phyloP scores from a whole-genome alignment of 108 stramenopile genomes.

The Epipyxis sp. region DNA sequence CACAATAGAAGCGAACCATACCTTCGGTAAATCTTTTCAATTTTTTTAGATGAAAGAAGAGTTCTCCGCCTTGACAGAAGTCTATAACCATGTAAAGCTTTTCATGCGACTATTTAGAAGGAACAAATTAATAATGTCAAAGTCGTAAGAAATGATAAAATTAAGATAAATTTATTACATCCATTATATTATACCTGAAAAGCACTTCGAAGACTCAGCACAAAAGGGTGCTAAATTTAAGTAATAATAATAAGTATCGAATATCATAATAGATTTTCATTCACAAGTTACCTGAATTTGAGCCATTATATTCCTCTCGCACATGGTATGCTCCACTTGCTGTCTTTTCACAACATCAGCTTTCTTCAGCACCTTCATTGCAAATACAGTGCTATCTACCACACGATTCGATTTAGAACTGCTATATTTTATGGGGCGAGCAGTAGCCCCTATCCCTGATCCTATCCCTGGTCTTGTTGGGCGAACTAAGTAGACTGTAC shows the following conservation, averaged over 20 bases:
- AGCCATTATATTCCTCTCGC: slow-evolving; percentile 15
- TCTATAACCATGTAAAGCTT: slow-evolving; percentile 88
- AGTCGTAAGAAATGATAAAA: no score
- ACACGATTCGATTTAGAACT: not conserved
- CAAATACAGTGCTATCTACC: not conserved
- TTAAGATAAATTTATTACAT: no score
- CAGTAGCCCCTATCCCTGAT: not conserved
- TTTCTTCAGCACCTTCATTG: slow-evolving; percentile 21
- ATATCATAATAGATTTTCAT: no score
- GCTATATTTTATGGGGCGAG: no score
- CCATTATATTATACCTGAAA: slow-evolving; percentile 46
- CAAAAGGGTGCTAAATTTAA: slow-evolving; percentile 65
- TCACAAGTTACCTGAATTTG: no score
- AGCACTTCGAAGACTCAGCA: slow-evolving; percentile 60
- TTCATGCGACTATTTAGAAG: slow-evolving; percentile 71
- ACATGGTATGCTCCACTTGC: slow-evolving; percentile 25
- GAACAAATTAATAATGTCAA: slow-evolving; percentile 56
- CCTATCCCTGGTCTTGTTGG: not conserved
- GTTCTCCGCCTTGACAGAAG: slow-evolving; percentile 93
- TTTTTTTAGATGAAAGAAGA: slow-evolving; percentile 90
- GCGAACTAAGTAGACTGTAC: slow-evolving; percentile 31
- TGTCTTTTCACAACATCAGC: not conserved
- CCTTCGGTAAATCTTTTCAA: slow-evolving; percentile 85
- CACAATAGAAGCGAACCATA: slow-evolving; percentile 83
- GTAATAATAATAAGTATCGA: no score